A percentile compares a stretch with the other conserved stretches of the same genome.
phyloP scores from a whole-genome alignment of 805 yeast genomes.

The Wickerhamiella parazyma region DNA sequence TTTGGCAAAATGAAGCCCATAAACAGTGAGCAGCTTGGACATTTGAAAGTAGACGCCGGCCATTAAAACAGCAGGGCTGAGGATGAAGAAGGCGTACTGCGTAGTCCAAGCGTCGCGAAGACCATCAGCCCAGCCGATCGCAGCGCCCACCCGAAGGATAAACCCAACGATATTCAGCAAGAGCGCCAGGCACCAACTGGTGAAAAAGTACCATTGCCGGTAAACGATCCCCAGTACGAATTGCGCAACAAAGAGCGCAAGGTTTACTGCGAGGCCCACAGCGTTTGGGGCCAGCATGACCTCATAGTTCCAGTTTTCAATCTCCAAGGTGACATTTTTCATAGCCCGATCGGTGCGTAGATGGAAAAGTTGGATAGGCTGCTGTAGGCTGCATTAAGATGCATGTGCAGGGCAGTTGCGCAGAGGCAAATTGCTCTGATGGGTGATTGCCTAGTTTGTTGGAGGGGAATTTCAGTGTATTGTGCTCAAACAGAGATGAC shows the following conservation, averaged over 20 bases:
- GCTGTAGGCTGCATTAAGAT: too few species aligned
- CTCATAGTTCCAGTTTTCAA: conserved; percentile 9
- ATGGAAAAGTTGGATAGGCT: too few species aligned
- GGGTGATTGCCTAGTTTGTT: too few species aligned
- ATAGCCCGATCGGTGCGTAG: not conserved
- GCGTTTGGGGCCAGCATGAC: conserved; percentile 48
- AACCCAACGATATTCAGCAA: conserved; percentile 58
- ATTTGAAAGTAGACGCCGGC: conserved; percentile 66
- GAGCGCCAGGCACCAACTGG: conserved; percentile 44
- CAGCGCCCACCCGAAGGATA: conserved; percentile 41
- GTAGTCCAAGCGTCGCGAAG: conserved; percentile 34
- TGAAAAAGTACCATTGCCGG: conserved; percentile 52
- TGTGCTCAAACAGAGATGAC: too few species aligned
- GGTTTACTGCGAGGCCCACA: conserved; percentile 43
- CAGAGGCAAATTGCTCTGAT: too few species aligned
- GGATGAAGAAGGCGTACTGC: conserved; percentile 54
- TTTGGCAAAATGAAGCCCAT: conserved; percentile 40
- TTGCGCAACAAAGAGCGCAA: conserved; percentile 33
- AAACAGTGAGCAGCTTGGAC: conserved; percentile 51
- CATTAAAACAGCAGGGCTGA: conserved; percentile 75
- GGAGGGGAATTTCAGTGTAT: too few species aligned
- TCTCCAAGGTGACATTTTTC: not conserved
- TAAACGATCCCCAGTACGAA: conserved; percentile 31
- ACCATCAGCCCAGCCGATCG: conserved; percentile 20
- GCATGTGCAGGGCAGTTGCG: too few species aligned